These are phyloP conservation scores for Triangularia setosa DNA, from an alignment of 2,329 filamentous ascomycete genomes.

Conservation along the genomic window DNA sequence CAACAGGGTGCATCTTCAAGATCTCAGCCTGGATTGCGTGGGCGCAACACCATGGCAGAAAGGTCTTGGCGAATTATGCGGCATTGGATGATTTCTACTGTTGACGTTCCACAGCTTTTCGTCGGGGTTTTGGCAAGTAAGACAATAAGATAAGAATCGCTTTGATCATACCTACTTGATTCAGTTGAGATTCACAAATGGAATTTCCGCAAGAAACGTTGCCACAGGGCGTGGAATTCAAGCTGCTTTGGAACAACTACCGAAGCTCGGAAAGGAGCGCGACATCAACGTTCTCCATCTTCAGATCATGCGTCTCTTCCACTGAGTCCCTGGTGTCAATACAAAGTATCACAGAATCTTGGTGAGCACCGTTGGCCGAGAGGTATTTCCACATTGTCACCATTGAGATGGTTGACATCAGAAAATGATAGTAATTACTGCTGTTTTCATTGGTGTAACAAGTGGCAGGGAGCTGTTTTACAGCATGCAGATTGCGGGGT, in stretches of 20 bases:
- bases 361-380: too few species aligned
- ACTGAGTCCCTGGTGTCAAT: not conserved
- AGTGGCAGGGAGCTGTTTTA: not conserved
- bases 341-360: not conserved
- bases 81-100: too few species aligned
- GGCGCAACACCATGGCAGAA: too few species aligned
- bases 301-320: not conserved
- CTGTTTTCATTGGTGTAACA: not conserved
- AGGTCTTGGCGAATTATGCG: too few species aligned
- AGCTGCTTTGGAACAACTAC: not conserved
- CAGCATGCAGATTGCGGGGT: not conserved
- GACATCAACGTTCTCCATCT: not conserved
- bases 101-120: too few species aligned
- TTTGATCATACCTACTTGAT: too few species aligned
- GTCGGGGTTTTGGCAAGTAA: too few species aligned
- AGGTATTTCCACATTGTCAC: not conserved
- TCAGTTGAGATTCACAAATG: too few species aligned
- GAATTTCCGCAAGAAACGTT: not conserved
- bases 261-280: not conserved
- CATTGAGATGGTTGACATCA: not conserved
- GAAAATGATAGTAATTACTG: not conserved
- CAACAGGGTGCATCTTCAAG: too few species aligned
- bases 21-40: too few species aligned
- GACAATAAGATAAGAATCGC: too few species aligned
- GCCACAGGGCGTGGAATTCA: not conserved